Conservation (phyloP, 192 early-diverging fungal species). For the Podila clonocystis region DNA sequence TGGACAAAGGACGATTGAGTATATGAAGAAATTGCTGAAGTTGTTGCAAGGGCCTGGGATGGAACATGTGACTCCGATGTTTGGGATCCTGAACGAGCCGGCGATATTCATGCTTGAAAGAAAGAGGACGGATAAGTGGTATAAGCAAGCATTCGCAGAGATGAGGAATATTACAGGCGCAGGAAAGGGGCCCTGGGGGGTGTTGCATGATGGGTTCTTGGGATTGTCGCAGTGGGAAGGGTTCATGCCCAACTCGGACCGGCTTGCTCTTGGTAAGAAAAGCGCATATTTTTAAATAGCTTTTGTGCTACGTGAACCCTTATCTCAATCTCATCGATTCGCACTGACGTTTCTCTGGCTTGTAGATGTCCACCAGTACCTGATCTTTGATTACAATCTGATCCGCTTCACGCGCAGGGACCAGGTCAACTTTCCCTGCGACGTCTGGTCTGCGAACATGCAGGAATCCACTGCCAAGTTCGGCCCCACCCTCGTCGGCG, state of each 20-base stretch:
- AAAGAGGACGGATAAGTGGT: conserved; percentile 42
- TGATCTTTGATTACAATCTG: conserved; percentile 59
- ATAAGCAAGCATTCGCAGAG: conserved; percentile 49
- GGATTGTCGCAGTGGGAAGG: conserved; percentile 54
- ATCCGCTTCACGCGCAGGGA: conserved; percentile 25
- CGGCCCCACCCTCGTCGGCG: conserved; percentile 76
- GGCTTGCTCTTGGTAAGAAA: conserved; percentile 57
- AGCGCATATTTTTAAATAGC: conserved; percentile 2
- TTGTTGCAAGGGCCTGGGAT: conserved; percentile 62
- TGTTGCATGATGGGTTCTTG: conserved; percentile 62
- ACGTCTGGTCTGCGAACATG: conserved; percentile 33
- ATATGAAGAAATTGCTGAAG: conserved; percentile 59
- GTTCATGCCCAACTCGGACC: conserved; percentile 54
- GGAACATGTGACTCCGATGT: conserved; percentile 57
- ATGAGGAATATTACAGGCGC: conserved; percentile 47
- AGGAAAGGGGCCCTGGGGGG: conserved; percentile 45
- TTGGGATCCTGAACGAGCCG: conserved; percentile 65
- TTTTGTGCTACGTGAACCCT: not conserved
- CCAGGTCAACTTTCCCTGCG: conserved; percentile 42
- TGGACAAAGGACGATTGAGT: conserved; percentile 62
- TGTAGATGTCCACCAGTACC: conserved; percentile 61
- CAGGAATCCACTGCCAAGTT: conserved; percentile 38
- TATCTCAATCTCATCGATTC: not conserved
- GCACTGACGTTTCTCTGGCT: not conserved
- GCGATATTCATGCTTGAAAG: conserved; percentile 33